Evolutionary conservation across 2,329 filamentous ascomycete species (phyloP).

Genomic region (Dactylellina drechsleri): DNA sequence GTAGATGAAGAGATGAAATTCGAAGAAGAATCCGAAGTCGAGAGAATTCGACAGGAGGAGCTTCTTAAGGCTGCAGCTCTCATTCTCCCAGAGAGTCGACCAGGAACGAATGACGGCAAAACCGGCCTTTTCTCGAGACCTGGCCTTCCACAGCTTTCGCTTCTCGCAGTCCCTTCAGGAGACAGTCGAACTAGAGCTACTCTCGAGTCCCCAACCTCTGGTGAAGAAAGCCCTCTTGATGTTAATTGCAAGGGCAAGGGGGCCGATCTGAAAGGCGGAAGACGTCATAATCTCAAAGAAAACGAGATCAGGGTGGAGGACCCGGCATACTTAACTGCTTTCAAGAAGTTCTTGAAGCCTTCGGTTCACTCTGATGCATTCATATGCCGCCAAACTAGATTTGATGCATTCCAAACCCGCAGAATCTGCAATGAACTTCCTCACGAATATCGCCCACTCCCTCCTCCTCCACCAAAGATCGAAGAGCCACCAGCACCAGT

Average conservation of each 20-base stretch:
- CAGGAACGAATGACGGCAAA: conserved; percentile 44
- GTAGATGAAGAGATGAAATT: conserved; percentile 44
- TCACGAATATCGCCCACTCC: conserved; percentile 79
- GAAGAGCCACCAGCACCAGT: conserved; percentile 75
- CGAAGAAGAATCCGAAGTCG: conserved; percentile 32
- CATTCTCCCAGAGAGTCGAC: conserved; percentile 43
- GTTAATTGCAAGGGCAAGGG: conserved; percentile 25
- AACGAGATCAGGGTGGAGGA: conserved; percentile 64
- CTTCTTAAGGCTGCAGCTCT: conserved; percentile 32
- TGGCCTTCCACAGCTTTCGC: conserved; percentile 50
- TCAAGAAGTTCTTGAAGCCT: conserved; percentile 76
- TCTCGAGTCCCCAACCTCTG: conserved; percentile 47
- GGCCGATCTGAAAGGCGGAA: conserved; percentile 24
- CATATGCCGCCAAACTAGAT: conserved; percentile 82
- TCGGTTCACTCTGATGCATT: conserved; percentile 79
- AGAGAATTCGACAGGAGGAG: conserved; percentile 30
- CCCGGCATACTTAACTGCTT: conserved; percentile 87
- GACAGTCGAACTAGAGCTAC: conserved; percentile 2
- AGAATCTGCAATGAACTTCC: conserved; percentile 83
- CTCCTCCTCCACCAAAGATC: conserved; percentile 67
- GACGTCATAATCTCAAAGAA: conserved; percentile 52
- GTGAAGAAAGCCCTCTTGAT: conserved; percentile 46
- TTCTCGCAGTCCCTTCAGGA: conserved; percentile 38
- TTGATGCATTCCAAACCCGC: conserved; percentile 86
- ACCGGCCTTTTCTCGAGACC: conserved; percentile 14